Evolutionary conservation across 2,329 filamentous ascomycete genomes (phyloP), one percentile per base, ranked within the genome.

Genomic region (Monosporascus sp.): DNA sequence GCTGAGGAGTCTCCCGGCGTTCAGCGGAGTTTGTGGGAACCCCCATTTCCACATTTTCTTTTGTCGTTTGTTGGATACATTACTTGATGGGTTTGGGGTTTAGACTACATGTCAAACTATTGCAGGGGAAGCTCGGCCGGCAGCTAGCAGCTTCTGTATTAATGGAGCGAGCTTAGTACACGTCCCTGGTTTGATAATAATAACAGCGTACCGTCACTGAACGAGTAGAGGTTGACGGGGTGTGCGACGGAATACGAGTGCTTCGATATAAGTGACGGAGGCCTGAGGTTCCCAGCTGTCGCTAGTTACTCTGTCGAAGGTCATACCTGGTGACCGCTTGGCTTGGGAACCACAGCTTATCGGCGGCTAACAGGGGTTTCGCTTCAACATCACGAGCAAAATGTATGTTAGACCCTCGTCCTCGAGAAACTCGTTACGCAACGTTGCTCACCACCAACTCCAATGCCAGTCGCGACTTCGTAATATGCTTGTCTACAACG

Each of bases 1-100:
- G 78, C 78, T 81, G 78, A 81, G 71, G 69, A 61, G 75, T 78
- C 76, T 78, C 75, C 70, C 51, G 62, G 69, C 62, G 64, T 69
- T 66, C 57, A 54, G 47, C 52, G 45, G 52, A 34, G 51, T 45
- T 54, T 47, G 27, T 51, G 56, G 49, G 51, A 48, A 20, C 41
- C 57, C 57, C 53, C 51, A 54, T 56, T 46, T 54, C 53, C 47
- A 37, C 47, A 48, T 46, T 42, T 56, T 56, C 42, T 22, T 25
- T 24, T 47, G 37, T 57, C 38, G 17, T 41, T 41, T 18, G 17
- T 41, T 41, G 38, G 18, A 11, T 34, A 5, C 11, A 14, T 34
- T 34, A 14, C 9, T 41, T 8, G 6, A 41, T 41, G 17, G 38
- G 11, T 34, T 34, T 4, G 31, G 27, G 31, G 31, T 14, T 14